Base-by-base conservation (phyloP, 495 filamentous ascomycete genomes). In the Corynascus novoguineensis region DNA sequence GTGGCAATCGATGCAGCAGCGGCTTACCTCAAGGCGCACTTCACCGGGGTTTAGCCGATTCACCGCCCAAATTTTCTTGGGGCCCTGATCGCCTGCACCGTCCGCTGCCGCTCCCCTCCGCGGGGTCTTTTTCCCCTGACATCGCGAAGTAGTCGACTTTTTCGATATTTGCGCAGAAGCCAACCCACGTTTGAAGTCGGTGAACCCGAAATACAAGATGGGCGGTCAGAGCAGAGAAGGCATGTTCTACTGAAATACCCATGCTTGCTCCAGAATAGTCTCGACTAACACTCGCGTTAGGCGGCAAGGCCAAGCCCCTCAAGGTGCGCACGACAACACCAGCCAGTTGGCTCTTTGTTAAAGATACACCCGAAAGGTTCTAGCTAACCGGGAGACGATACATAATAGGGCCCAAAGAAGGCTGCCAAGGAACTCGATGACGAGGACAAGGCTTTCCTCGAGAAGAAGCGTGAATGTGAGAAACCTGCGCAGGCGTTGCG, bases 301-400 rank as follows among this genome's bases (percentile, higher is more conserved):
- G 88, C 73, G 88, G 88, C 78, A 92, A 92, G 77, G 84, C 81
- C 62, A 92, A 92, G 81, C 88, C 88, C 59, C 78, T 90, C 66
- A 92, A 91, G 82, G 68, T 71, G 32, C 63, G 65, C 51, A 42
- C 31, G 24, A 38, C 25, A 21, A 27, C 27, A 49, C 31, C 2
- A 28, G 8, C 5, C n/a, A n/a, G n/a, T n/a, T n/a, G n/a, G 0
- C 5, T 27, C 31, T 10, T 1, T 14, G 24, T n/a, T 5, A 4
- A n/a, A 52, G 1, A 19, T 19, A 22, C 15, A 46, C 32, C 38
- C 21, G 15, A 14, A 25, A 32, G 22, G 28, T 45, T 11, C 31
- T 1, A 11, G 25, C 48, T 27, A n/a, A 54, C 50, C 37, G n/a
- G 4, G 21, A 21, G 1, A 8, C 7, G 14, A 32, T 17, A 22